Base-by-base conservation (phyloP, 176 grass and related monocot species). In the Hordeum marinum region DNA sequence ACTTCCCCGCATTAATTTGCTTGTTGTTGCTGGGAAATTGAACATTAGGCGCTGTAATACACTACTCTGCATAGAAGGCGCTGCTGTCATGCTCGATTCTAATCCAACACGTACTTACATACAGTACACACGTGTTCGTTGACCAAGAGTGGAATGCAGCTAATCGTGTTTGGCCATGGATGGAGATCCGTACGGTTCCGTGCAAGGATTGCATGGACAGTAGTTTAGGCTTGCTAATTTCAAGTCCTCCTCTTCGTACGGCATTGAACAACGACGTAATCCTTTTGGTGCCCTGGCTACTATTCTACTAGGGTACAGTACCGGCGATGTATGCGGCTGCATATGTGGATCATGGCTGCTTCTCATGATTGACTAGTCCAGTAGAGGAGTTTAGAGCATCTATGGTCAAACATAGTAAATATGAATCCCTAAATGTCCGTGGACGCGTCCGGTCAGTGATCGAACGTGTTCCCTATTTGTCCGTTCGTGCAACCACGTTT, bases 121-220 rank as follows among this genome's bases (percentile, higher is more conserved):
- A 24, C 10, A 57, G 18, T 14, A 7, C 5, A 3, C 34, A 36
- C 57, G 2, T 62, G 57, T 24, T 58, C 11, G 31, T 72, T 71
- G 48, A 71, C 14, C 11, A 59, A 52, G n/a, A 40, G 36, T 34
- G 21, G 45, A 46, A 11, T 23, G 15, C 17, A 21, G 31, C 42
- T 5, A 74, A 48, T 25, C 9, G 1, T 3, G 12, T 50, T 15
- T 9, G 14, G 46, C 48, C 11, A 58, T 52, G 24, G 64, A 71
- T 32, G 37, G 46, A 24, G 9, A 34, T 4, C 27, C 6, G 80
- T 88, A 83, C 80, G 73, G 73, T n/a, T 48, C 80, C 52, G 73
- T 78, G 84, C 84, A 73, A 27, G 67, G 3, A 7, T 2, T 11
- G 1, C 37, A 37, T 6, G 62, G 48, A 60, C 24, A 31, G 32